Base-by-base conservation (phyloP, 805 yeast genomes). In the Myxozyma geophila region DNA sequence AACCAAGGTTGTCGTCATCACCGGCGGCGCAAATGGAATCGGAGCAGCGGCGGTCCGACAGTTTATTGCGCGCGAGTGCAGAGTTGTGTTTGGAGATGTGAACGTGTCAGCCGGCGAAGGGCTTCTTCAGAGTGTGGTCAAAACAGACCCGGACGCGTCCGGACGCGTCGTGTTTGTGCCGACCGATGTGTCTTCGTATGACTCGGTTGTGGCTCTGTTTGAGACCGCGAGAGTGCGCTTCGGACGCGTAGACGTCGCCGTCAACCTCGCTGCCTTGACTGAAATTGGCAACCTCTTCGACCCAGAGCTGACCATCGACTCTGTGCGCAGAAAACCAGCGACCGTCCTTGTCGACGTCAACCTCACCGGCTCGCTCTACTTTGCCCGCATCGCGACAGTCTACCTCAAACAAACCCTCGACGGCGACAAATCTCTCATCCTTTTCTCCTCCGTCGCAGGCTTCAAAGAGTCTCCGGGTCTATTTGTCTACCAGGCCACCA, bases 391-490 rank as follows among this genome's bases (percentile, higher is more conserved):
- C 7, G 64, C 64, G 19, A 19, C 55, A 17, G 64, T 50, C 8
- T 58, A 57, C 49, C 51, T 60, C 41, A 58, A 58, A 40, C 39
- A 5, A 1, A 7, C 17, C 35, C 50, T 2, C 47, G 47, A 6
- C 28, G 63, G 49, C 13, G 57, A 58, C 46, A 60, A 60, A 33
- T 28, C 39, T 23, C 44, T 60, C 23, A 58, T 60, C n/a, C 37
- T 60, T 2, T 52, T 60, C 33, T 58, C 64, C n/a, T 60, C 64
- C n/a, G 63, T 60, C 3, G 64, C 64, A 17, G 64, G 64, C 2
- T 60, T 60, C 39, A 60, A 60, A 40, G 64, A 60, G 58, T 60
- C 64, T 1, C 64, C 64, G 7, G 64, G 64, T 12, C 43, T 60
- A 7, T 60, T 56, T 36, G 64, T 60, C 5, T 60, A 60, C 28